These are phyloP conservation scores for Mycena capillaripes DNA, from an alignment of 768 basidiomycete species.

Conservation along the genomic window DNA sequence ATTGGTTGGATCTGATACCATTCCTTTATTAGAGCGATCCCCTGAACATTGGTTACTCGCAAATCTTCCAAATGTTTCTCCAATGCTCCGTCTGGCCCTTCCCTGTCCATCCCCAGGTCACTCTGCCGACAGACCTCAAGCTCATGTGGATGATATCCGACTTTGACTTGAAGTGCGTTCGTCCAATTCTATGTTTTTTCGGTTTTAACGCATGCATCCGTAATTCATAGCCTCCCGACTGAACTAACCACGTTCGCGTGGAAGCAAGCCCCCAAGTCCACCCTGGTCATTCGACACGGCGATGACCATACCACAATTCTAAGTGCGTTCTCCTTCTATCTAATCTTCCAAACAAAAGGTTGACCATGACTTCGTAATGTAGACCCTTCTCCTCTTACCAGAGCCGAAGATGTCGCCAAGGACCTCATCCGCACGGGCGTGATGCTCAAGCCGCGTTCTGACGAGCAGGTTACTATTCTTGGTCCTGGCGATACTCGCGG, in stretches of 20 bases:
- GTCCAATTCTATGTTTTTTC: neutral
- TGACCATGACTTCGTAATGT: neutral
- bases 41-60: constrained; percentile 7
- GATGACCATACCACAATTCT: constrained; percentile 38
- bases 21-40: constrained; percentile 8
- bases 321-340: constrained; percentile 3
- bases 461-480: neutral
- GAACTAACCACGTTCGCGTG: constrained; percentile 25
- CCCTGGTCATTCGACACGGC: constrained; percentile 33
- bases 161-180: constrained; percentile 23
- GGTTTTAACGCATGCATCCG: neutral
- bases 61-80: constrained; percentile 9
- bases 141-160: constrained; percentile 25
- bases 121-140: neutral
- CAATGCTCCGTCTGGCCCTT: constrained; percentile 20
- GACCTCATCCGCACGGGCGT: neutral
- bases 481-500: neutral
- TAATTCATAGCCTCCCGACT: constrained; percentile 9
- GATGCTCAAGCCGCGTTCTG: neutral
- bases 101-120: neutral
- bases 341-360: too few relatives aligned
- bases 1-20: neutral
- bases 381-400: neutral
- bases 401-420: neutral
- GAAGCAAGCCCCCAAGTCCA: constrained; percentile 32